Evolutionary conservation across 495 filamentous ascomycete genomes (phyloP).

Genomic region (Aspergillus sclerotiicarbonarius): DNA sequence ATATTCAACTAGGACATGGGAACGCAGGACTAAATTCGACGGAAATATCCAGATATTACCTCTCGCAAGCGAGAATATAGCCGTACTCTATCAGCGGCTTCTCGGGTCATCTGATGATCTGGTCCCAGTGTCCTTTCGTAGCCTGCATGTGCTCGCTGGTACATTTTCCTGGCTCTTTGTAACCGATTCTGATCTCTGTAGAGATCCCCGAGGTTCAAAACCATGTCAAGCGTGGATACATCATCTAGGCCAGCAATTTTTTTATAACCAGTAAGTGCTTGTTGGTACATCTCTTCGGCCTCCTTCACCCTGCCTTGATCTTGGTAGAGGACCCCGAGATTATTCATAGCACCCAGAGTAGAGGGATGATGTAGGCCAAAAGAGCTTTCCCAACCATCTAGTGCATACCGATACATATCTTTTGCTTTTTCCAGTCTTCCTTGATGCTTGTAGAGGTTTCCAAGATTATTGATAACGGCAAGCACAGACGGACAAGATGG

Average conservation of each 20-base stretch:
- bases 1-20: too few species aligned
- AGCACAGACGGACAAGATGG: background rate
- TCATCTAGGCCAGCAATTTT: conserved; percentile 31
- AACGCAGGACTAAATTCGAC: background rate
- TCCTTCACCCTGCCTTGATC: background rate
- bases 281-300: conserved; percentile 32
- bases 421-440: background rate
- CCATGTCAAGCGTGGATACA: conserved; percentile 1
- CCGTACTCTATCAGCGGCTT: background rate
- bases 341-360: background rate
- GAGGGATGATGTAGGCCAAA: background rate
- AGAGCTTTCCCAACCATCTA: background rate
- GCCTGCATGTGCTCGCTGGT: conserved; percentile 15
- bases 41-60: background rate
- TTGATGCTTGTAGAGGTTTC: background rate
- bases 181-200: conserved; percentile 18
- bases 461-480: conserved; percentile 2
- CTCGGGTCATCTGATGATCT: background rate
- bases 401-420: background rate
- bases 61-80: background rate
- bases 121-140: conserved; percentile 6
- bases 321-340: background rate
- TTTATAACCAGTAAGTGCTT: conserved; percentile 28
- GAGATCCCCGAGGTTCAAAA: conserved; percentile 10
- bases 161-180: conserved; percentile 17